Base-by-base conservation (phyloP, 345 rosid species). In the Syzygium aqueum region DNA sequence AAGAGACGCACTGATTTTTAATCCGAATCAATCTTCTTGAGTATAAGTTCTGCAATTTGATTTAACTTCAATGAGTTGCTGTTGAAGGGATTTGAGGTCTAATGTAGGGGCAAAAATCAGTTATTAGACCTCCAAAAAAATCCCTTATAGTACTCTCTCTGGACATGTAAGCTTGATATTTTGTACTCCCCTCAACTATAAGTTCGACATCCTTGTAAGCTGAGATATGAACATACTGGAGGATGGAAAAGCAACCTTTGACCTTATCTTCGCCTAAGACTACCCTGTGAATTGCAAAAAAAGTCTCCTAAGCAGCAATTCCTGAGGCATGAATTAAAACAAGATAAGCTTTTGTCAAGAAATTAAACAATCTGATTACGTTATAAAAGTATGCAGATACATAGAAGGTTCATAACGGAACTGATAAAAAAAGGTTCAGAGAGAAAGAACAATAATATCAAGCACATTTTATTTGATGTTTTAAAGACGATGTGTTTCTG, bases 291-390 rank as follows among this genome's bases (percentile, higher is more conserved):
- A 86, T 91, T 89, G 90, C 85, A 91, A 88, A 87, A 89, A 73
- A 80, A 54, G 88, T 88, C 92, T 90, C 93, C 96, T 95, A 95
- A 87, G 94, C 87, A 91, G 94, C 96, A 90, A 95, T 92, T 89
- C 97, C 97, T 95, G 94, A 92, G 89, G 88, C 88, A 88, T 87
- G 59, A 59, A 80, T 21, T 78, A 37, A 85, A 51, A 28, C 85
- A 88, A 86, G 82, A 57, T 27, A 86, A 77, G 46, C 78, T 67
- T 67, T 67, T 67, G 80, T 73, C 80, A 33, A 73, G 80, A 33
- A 73, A 73, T 22, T 33, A 33, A 73, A 46, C 80, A 73, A 73
- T 73, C 80, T 8, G 80, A 73, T 33, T 17, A 33, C 11, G 25
- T 67, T 67, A 67, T 33, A 33, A 33, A 67, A 37, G 12, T 33